These are phyloP conservation scores for Saccharomycopsis fermentans DNA, from an alignment of 805 yeast genomes.

Conservation along the genomic window DNA sequence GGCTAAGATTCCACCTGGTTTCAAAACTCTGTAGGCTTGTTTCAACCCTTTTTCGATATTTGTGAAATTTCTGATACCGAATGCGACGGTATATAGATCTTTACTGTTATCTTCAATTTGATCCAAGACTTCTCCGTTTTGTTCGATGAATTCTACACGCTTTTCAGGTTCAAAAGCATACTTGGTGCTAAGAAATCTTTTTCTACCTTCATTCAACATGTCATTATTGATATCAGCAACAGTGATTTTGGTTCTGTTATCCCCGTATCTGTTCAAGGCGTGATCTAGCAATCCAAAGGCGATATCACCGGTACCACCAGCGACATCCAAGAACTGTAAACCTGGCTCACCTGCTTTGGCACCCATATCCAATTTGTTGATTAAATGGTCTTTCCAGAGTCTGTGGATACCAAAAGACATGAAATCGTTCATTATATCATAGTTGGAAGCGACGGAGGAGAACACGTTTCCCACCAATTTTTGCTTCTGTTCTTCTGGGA, in stretches of 20 bases:
- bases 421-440: constrained; percentile 95
- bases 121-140: constrained; percentile 86
- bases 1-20: constrained; percentile 96
- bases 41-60: constrained; percentile 85
- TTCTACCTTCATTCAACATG: constrained; percentile 87
- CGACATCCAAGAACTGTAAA: constrained; percentile 82
- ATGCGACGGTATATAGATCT: constrained; percentile 92
- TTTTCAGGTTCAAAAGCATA: constrained; percentile 36
- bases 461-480: constrained; percentile 76
- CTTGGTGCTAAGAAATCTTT: constrained; percentile 52
- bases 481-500: constrained; percentile 71
- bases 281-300: constrained; percentile 91
- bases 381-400: constrained; percentile 88
- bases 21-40: constrained; percentile 87
- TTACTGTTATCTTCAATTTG: constrained; percentile 76
- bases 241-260: constrained; percentile 69
- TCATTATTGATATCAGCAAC: constrained; percentile 92
- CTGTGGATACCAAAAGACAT: constrained; percentile 95
- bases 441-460: constrained; percentile 85
- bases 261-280: constrained; percentile 71
- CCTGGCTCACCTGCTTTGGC: constrained; percentile 81
- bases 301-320: constrained; percentile 98
- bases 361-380: constrained; percentile 83
- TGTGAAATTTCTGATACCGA: constrained; percentile 95
- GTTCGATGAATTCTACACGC: constrained; percentile 73